Conservation (phyloP, 2,329 filamentous ascomycete species). For the Neoscytalidium dimidiatum region DNA sequence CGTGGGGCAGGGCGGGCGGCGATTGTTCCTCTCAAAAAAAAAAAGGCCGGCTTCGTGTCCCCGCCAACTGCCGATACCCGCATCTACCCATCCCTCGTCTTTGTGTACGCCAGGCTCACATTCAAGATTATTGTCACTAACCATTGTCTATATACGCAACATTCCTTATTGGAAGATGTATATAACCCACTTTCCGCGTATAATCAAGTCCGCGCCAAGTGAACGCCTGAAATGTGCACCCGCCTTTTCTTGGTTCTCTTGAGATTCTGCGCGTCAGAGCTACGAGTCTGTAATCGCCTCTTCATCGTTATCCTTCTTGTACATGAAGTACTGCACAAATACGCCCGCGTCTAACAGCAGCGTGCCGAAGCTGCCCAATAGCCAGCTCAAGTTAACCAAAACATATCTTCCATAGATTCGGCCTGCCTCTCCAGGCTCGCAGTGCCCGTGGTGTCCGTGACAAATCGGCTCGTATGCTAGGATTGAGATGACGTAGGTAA, state of each 20-base stretch:
- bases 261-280: neutral
- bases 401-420: slow-evolving; percentile 78
- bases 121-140: no score
- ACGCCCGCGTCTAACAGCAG: slow-evolving; percentile 82
- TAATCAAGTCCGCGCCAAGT: neutral
- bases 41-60: slow-evolving; percentile 1
- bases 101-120: no score
- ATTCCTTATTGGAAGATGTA: no score
- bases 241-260: neutral
- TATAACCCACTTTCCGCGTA: no score
- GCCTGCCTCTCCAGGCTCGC: slow-evolving; percentile 65
- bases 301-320: slow-evolving; percentile 47
- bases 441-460: slow-evolving; percentile 43
- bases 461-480: slow-evolving; percentile 84
- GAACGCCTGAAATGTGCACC: neutral
- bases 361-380: slow-evolving; percentile 86
- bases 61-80: neutral
- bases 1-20: slow-evolving; percentile 2
- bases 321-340: slow-evolving; percentile 90
- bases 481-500: slow-evolving; percentile 91
- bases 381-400: slow-evolving; percentile 86
- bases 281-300: neutral
- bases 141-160: no score
- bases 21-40: neutral
- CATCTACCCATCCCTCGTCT: neutral